Base-by-base conservation (phyloP, 345 rosid species). In the Aegle marmelos region DNA sequence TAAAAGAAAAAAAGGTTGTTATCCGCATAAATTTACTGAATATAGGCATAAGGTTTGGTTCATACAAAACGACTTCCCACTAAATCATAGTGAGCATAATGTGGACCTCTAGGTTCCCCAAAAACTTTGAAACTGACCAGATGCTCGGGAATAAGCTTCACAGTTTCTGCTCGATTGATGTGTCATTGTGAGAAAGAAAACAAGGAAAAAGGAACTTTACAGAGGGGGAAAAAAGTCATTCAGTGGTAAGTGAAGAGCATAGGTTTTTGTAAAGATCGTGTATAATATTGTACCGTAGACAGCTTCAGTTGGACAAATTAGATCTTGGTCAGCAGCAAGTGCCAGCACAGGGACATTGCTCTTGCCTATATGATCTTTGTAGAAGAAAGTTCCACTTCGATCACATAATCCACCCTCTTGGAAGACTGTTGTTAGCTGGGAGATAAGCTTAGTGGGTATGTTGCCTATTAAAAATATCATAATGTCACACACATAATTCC, bases 11-110 rank as follows among this genome's bases (percentile, higher is more conserved):
- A 39, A 70, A n/a, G 8, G 17, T 5, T 41, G 48, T 70, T 53
- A 53, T 25, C 31, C 22, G 5, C 13, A 45, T 50, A 36, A 41
- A 33, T 3, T 45, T 45, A 13, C 14, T 45, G 16, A 45, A 54
- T 30, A n/a, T 31, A 5, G 13, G 6, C 61, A 63, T 41, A 45
- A 2, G 45, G 2, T 25, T 27, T 37, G 19, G 81, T 57, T 39
- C 89, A 27, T 90, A 93, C 98, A 90, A 81, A 71, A 57, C 85
- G 85, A 33, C 92, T 88, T 67, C 91, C 91, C 41, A 95, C 91
- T 31, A 93, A 36, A 87, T 93, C 99, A 77, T 90, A 93, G 79
- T 93, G 97, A 76, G 90, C 99, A 69, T 83, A 95, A 82, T 93
- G 97, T 34, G 94, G 95, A 79, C 97, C 97, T 5, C 82, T 79